Conservation (phyloP, 2,329 filamentous ascomycete genomes). For the Aspergillus hiratsukae region DNA sequence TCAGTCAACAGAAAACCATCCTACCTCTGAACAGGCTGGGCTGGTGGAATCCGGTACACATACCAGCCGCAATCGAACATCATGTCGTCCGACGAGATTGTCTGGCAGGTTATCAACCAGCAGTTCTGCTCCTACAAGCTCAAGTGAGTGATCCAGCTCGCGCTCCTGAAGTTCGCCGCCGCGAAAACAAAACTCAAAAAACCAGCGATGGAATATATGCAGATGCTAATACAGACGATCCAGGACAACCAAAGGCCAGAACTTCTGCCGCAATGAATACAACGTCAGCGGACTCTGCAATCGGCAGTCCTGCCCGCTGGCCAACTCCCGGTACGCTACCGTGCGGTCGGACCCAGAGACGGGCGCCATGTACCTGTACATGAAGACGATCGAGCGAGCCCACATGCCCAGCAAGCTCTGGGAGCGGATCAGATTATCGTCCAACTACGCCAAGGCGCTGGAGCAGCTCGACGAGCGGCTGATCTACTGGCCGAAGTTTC, state of each 20-base stretch:
- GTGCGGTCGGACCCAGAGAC: conserved; percentile 77
- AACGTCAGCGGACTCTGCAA: conserved; percentile 82
- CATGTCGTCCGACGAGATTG: conserved; percentile 92
- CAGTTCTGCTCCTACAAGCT: conserved; percentile 94
- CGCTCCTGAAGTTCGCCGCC: conserved; percentile 5
- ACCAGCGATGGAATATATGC: conserved; percentile 1
- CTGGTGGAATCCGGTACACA: conserved; percentile 11
- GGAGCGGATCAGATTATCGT: conserved; percentile 85
- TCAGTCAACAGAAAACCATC: conserved; percentile 14
- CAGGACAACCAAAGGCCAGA: conserved; percentile 78
- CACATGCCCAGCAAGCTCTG: conserved; percentile 89
- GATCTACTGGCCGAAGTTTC: conserved; percentile 91
- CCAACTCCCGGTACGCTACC: conserved; percentile 89
- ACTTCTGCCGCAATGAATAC: conserved; percentile 93
- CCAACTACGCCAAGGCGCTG: conserved; percentile 86
- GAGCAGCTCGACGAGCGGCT: conserved; percentile 80
- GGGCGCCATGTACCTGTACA: conserved; percentile 86
- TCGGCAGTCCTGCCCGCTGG: conserved; percentile 82
- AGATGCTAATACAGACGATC: conserved; percentile 9
- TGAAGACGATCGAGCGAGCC: conserved; percentile 87
- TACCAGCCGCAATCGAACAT: conserved; percentile 7
- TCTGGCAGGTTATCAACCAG: conserved; percentile 96
- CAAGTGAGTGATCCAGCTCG: conserved; percentile 56
- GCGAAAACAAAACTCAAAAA: not conserved
- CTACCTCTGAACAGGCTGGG: conserved; percentile 16